Evolutionary conservation across 768 basidiomycete genomes (phyloP).

Genomic region (Lactarius deliciosus): DNA sequence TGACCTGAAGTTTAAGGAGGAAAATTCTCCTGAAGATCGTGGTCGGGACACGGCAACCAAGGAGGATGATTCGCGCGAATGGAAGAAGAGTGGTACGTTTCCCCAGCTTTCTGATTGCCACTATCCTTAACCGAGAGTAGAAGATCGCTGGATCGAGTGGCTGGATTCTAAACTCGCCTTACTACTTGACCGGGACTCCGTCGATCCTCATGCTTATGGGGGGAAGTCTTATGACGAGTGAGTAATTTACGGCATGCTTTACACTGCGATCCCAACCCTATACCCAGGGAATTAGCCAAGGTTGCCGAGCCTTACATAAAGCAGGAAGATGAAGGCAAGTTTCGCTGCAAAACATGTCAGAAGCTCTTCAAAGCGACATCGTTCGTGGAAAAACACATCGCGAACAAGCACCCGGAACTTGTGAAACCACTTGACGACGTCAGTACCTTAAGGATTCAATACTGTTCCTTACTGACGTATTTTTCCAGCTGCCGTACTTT

Average conservation of each 20-base stretch:
- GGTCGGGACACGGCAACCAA: constrained; percentile 37
- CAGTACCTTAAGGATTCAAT: constrained; percentile 32
- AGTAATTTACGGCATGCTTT: constrained; percentile 36
- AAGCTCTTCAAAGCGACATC: constrained; percentile 97
- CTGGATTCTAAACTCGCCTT: constrained; percentile 85
- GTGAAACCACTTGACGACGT: constrained; percentile 86
- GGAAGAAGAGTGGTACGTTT: constrained; percentile 67
- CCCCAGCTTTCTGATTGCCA: constrained; percentile 17
- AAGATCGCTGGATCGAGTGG: constrained; percentile 88
- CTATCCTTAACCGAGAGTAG: constrained; percentile 41
- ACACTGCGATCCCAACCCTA: constrained; percentile 18
- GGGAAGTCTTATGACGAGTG: constrained; percentile 91
- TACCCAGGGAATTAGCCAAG: constrained; percentile 72
- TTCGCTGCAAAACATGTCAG: constrained; percentile 92
- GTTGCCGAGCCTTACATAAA: constrained; percentile 80
- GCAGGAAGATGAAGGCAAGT: constrained; percentile 96
- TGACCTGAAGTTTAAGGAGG: constrained; percentile 33
- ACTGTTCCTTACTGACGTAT: constrained; percentile 27
- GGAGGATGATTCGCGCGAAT: constrained; percentile 44
- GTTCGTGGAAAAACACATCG: constrained; percentile 97
- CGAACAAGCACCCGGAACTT: constrained; percentile 89
- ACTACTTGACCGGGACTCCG: constrained; percentile 70
- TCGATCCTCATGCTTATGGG: constrained; percentile 86
- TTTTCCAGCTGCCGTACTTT: constrained; percentile 74
- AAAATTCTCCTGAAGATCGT: constrained; percentile 32